phyloP scores from a whole-genome alignment of 495 filamentous ascomycete genomes.

The Annulohypoxylon moriforme region DNA sequence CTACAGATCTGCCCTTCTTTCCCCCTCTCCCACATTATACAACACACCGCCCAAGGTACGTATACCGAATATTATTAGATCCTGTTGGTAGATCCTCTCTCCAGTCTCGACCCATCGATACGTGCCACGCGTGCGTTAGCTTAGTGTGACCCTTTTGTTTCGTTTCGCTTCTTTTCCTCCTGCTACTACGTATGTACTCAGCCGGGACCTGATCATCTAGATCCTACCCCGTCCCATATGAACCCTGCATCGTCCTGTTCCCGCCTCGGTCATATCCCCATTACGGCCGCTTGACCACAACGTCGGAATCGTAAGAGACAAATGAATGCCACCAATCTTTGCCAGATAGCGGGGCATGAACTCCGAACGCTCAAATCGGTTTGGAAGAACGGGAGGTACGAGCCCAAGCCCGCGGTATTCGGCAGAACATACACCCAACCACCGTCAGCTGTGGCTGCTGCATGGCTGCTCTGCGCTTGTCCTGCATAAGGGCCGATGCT shows the following conservation, averaged over 20 bases:
- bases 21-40: constrained; percentile 1
- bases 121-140: constrained; percentile 25
- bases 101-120: constrained; percentile 9
- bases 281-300: constrained; percentile 13
- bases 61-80: constrained; percentile 27
- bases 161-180: background rate
- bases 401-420: constrained; percentile 18
- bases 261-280: constrained; percentile 8
- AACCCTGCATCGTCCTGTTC: constrained; percentile 11
- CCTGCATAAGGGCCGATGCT: constrained; percentile 21
- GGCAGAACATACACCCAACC: constrained; percentile 10
- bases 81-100: constrained; percentile 14
- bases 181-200: background rate
- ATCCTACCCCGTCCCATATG: constrained; percentile 24
- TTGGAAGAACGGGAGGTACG: constrained; percentile 1
- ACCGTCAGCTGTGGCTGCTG: constrained; percentile 11
- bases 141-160: constrained; percentile 7
- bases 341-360: background rate
- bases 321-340: constrained; percentile 11
- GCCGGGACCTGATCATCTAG: constrained; percentile 2
- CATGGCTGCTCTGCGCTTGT: constrained; percentile 21
- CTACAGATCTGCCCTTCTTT: constrained; percentile 5
- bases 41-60: constrained; percentile 27
- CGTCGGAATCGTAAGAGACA: constrained; percentile 17
- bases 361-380: constrained; percentile 19